Evolutionary conservation across 2,329 filamentous ascomycete genomes (phyloP).

Genomic region (Microdochium nivale): DNA sequence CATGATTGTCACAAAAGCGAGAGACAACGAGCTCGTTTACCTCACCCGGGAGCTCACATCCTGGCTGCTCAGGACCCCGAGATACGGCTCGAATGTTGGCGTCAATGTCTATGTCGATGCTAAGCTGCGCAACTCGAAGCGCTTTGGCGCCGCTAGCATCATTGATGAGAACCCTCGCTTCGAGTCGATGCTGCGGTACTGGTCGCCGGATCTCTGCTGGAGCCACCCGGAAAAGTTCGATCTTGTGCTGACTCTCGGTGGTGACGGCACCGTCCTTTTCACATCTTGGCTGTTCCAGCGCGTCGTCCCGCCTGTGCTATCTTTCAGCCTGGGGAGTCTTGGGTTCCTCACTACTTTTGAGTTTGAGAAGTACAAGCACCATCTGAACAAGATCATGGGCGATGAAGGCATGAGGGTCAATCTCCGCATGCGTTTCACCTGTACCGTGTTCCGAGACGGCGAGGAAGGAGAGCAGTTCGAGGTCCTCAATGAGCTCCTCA

Average conservation of each 20-base stretch:
- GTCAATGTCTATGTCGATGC: slow-evolving; percentile 98
- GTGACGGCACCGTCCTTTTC: slow-evolving; percentile 80
- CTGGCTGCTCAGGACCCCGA: slow-evolving; percentile 82
- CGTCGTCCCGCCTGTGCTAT: slow-evolving; percentile 75
- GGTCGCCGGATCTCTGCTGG: slow-evolving; percentile 95
- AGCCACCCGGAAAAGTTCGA: slow-evolving; percentile 91
- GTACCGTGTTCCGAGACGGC: slow-evolving; percentile 80
- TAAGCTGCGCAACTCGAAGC: slow-evolving; percentile 79
- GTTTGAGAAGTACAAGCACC: slow-evolving; percentile 79
- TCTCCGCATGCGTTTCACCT: slow-evolving; percentile 96
- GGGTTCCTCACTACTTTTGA: slow-evolving; percentile 87
- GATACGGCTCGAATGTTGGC: slow-evolving; percentile 82
- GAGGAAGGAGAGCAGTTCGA: slow-evolving; percentile 95
- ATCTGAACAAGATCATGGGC: slow-evolving; percentile 85
- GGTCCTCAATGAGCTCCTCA: slow-evolving; percentile 96
- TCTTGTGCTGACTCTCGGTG: slow-evolving; percentile 79
- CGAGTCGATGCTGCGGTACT: slow-evolving; percentile 81
- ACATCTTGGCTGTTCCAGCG: slow-evolving; percentile 90
- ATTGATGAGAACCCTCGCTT: slow-evolving; percentile 68
- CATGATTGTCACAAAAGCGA: slow-evolving; percentile 98
- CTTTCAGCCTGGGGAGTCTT: slow-evolving; percentile 75
- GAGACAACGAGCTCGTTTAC: slow-evolving; percentile 86
- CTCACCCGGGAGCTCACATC: slow-evolving; percentile 79
- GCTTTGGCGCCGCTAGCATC: slow-evolving; percentile 71
- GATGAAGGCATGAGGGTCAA: slow-evolving; percentile 95